Base-by-base conservation (phyloP, 768 basidiomycete species). In the Russula lepida region DNA sequence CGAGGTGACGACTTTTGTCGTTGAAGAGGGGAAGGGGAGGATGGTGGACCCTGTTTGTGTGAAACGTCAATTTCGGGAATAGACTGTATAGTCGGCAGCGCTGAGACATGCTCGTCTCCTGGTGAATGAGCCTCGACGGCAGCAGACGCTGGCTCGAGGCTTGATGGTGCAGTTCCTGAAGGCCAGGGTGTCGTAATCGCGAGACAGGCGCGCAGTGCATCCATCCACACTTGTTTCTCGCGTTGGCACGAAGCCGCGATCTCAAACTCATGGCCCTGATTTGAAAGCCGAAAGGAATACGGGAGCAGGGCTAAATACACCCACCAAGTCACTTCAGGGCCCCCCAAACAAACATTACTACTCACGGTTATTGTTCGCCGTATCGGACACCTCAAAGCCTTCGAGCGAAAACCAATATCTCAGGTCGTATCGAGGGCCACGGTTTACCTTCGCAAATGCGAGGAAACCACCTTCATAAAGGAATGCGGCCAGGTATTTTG, bases 171-270 rank as follows among this genome's bases (percentile, higher is more conserved):
- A 64, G 86, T 86, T 27, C 59, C 63, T 41, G 81, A 78, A 83
- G 86, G 88, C 4, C 72, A 63, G 4, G 79, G 68, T 30, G 63
- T 68, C 5, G 74, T 67, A 52, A 79, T 75, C 7, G 72, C 71
- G 47, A 78, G 68, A 15, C 86, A 79, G 47, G 81, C 77, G 58
- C 74, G 77, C 52, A 97, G 82, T 6, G 84, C 83, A 33, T 76
- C 74, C 57, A 94, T 74, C 95, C 95, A 98, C n/a, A 88, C 76
- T 28, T 84, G 81, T 75, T 92, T 95, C 74, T 98, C 95, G 37
- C 77, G 79, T 68, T 76, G 80, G 70, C 93, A 95, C 17, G 91
- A 82, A 0, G 91, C 90, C 7, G 91, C 91, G 32, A 98, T 74
- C 70, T 97, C 93, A 67, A 95, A 88, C 60, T 65, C 65, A 11